These are phyloP conservation scores for Anthracocystis walkeri DNA, from an alignment of 1,284 basidiomycete species.

Conservation along the genomic window DNA sequence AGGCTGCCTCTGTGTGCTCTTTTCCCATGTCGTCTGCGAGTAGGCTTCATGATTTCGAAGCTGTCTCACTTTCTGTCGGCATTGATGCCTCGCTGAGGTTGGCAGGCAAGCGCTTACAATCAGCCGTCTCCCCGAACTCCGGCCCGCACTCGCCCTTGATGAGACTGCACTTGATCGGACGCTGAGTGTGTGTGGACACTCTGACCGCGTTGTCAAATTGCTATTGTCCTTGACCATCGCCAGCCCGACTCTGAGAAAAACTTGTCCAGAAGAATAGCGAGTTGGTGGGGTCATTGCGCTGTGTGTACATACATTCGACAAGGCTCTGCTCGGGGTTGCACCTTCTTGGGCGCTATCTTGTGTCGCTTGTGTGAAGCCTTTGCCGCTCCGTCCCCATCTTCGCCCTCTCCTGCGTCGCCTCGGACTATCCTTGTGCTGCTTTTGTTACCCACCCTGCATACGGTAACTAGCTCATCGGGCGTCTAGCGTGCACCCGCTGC, in stretches of 20 bases:
- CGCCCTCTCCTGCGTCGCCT: conserved; percentile 1
- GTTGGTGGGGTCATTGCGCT: conserved; percentile 3
- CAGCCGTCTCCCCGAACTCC: conserved; percentile 9
- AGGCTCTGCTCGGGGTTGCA: neutral
- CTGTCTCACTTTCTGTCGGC: conserved; percentile 39
- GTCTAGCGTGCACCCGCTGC: conserved; percentile 14
- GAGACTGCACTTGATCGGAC: conserved; percentile 4
- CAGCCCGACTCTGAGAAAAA: neutral
- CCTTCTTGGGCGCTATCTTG: conserved; percentile 3
- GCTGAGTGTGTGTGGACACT: neutral
- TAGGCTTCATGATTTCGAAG: conserved; percentile 26
- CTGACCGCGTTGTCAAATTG: conserved; percentile 1
- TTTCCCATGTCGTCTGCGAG: conserved; percentile 15
- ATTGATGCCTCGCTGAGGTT: conserved; percentile 5
- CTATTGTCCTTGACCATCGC: conserved; percentile 8
- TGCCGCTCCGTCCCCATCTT: conserved; percentile 20
- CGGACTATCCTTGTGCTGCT: neutral
- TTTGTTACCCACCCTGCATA: neutral
- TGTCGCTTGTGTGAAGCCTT: conserved; percentile 1
- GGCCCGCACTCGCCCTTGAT: neutral
- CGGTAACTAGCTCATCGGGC: conserved; percentile 17
- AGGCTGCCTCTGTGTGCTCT: neutral
- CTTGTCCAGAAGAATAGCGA: neutral
- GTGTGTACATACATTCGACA: neutral
- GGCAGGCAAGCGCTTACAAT: neutral